Percentiles rank a stretch among this genome's conserved stretches.
phyloP scores from a whole-genome alignment of 192 early-diverging fungal genomes.

The Mortierella hygrophila region DNA sequence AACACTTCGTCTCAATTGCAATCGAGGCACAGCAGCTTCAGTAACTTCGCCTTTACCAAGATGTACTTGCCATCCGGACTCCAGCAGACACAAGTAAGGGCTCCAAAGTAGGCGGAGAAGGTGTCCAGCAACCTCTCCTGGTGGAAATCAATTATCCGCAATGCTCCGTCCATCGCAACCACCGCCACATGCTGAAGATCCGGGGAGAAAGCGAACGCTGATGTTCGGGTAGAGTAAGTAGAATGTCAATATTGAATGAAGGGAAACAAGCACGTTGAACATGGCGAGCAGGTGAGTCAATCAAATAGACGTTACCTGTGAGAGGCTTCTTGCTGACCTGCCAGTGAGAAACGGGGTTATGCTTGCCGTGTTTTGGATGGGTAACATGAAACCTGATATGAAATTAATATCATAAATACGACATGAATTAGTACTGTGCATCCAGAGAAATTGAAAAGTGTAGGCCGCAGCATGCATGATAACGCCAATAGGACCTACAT shows the following conservation, averaged over 20 bases:
- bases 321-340: conserved; percentile 76
- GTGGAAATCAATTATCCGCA: conserved; percentile 84
- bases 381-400: conserved; percentile 65
- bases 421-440: neutral
- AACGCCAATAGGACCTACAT: conserved; percentile 21
- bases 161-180: conserved; percentile 80
- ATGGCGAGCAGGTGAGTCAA: neutral
- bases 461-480: neutral
- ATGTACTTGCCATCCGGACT: conserved; percentile 91
- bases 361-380: conserved; percentile 72
- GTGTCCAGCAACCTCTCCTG: conserved; percentile 83
- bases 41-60: conserved; percentile 53
- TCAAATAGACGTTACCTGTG: conserved; percentile 62
- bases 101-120: conserved; percentile 88
- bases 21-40: neutral
- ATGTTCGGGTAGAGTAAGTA: conserved; percentile 3
- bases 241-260: neutral
- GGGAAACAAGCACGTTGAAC: too few relatives aligned
- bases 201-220: conserved; percentile 87
- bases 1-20: neutral
- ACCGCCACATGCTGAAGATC: conserved; percentile 86
- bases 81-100: conserved; percentile 88
- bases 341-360: conserved; percentile 90
- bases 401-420: neutral
- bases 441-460: neutral